Percentiles rank a stretch among this genome's conserved stretches.
Conservation (phyloP, 2,329 filamentous ascomycete species). For the Stemphylium beticola region DNA sequence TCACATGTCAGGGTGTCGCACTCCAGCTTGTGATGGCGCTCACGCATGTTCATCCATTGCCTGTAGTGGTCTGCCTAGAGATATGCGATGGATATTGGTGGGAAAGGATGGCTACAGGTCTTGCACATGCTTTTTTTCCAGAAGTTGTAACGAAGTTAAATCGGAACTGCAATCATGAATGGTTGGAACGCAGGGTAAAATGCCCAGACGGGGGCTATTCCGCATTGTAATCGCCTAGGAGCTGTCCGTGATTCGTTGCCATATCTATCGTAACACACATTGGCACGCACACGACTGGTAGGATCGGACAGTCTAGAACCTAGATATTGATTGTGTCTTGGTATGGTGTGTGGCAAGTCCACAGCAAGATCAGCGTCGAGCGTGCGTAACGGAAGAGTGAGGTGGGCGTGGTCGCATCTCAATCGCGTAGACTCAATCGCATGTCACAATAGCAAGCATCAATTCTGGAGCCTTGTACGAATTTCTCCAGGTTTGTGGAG, state of each 20-base stretch:
- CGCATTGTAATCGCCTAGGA: not conserved
- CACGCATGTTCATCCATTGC: not conserved
- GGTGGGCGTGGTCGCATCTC: conserved; percentile 2
- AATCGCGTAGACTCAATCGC: not conserved
- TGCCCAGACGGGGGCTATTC: not conserved
- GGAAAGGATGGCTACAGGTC: not conserved
- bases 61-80: not conserved
- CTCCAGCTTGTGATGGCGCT: not conserved
- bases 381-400: not conserved
- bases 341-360: conserved; percentile 1
- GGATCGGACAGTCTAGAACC: not conserved
- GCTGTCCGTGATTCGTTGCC: not conserved
- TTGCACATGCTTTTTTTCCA: not conserved
- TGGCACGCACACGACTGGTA: not conserved
- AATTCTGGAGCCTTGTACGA: conserved; percentile 2
- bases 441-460: not conserved
- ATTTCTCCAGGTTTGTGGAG: conserved; percentile 20
- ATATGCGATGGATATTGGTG: not conserved
- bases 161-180: not conserved
- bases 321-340: not conserved
- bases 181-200: not conserved
- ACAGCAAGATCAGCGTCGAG: not conserved
- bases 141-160: not conserved
- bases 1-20: not conserved
- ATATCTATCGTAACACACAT: not conserved